Percentiles rank a stretch among this genome's conserved stretches.
phyloP scores from a whole-genome alignment of 1,284 basidiomycete species.

The Trametes versicolor region DNA sequence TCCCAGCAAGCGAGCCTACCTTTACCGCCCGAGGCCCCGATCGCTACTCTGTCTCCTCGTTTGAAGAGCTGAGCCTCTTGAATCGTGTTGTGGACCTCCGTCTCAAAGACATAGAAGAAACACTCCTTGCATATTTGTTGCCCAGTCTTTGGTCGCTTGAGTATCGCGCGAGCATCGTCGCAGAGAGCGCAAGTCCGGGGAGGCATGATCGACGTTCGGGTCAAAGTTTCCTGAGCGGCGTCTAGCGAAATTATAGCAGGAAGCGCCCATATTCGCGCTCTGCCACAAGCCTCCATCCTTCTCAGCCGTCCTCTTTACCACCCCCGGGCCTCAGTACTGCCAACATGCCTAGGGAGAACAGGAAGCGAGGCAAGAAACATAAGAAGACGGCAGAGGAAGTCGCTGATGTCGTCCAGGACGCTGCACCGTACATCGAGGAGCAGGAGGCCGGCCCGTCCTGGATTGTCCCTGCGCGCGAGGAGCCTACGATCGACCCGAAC shows the following conservation, averaged over 20 bases:
- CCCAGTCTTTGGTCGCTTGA: constrained; percentile 97
- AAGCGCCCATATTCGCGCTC: constrained; percentile 19
- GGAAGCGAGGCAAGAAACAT: constrained; percentile 81
- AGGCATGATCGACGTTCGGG: constrained; percentile 59
- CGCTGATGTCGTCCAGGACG: constrained; percentile 21
- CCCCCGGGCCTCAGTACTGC: neutral
- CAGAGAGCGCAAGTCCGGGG: constrained; percentile 82
- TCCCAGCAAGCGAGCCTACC: constrained; percentile 56
- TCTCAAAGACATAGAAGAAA: constrained; percentile 98
- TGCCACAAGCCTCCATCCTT: neutral
- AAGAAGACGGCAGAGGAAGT: constrained; percentile 59
- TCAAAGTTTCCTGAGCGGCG: constrained; percentile 22
- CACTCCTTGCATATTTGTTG: constrained; percentile 97
- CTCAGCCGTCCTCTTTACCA: neutral
- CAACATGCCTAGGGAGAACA: constrained; percentile 76
- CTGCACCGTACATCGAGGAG: constrained; percentile 34
- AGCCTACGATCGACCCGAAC: constrained; percentile 61
- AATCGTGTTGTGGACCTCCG: constrained; percentile 98
- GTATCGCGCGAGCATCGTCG: constrained; percentile 80
- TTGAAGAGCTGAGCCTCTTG: constrained; percentile 84
- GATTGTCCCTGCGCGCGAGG: constrained; percentile 60
- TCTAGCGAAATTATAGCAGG: constrained; percentile 17
- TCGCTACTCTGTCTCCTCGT: constrained; percentile 94
- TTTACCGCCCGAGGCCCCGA: constrained; percentile 98
- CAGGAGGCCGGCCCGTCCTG: constrained; percentile 63